Evolutionary conservation across 306 rosid species (phyloP), one percentile per base, ranked within the genome.

Genomic region (Sicyos baderoa): DNA sequence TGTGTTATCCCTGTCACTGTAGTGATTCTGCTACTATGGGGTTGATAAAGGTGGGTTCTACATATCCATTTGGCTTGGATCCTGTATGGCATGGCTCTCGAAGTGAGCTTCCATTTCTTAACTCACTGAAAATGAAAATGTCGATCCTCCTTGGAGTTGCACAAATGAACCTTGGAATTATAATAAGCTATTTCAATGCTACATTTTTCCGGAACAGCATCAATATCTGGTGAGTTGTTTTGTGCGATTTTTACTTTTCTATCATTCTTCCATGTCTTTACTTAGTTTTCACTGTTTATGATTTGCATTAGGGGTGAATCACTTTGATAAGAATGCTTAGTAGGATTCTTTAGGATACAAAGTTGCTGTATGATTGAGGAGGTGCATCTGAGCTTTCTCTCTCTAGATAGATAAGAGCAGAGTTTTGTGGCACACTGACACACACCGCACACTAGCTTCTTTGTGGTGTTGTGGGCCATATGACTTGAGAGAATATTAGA

Each of bases 61-160:
- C 99, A 12, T 94, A 94, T 77, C 99, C 99, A 62, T 94, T 94
- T 75, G 99, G 99, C 50, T 84, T 94, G 78, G 99, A 94, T 77
- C 99, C 99, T 74, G 96, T 80, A 51, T 93, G 99, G 97, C 97
- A 93, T 73, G 99, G 99, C 18, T 4, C 84, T 66, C 89, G 99
- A 65, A 90, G 89, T 77, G 99, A 93, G 86, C 85, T 93, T 52
- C 99, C 99, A 68, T 93, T 93, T 78, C 87, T 93, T 3, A 93
- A 93, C 88, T 93, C 99, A 12, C 75, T 93, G 91, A 93, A 93
- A 79, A 93, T 93, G 99, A 93, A 93, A 73, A 84, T 93, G 99
- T 93, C 99, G 60, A 93, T 93, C 84, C 91, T 93, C 78, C 40
- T 93, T 56, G 99, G 99, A 55, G 97, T 93, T 61, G 88, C 91